Base-by-base conservation (phyloP, 306 rosid genomes). In the Corylus avellana region DNA sequence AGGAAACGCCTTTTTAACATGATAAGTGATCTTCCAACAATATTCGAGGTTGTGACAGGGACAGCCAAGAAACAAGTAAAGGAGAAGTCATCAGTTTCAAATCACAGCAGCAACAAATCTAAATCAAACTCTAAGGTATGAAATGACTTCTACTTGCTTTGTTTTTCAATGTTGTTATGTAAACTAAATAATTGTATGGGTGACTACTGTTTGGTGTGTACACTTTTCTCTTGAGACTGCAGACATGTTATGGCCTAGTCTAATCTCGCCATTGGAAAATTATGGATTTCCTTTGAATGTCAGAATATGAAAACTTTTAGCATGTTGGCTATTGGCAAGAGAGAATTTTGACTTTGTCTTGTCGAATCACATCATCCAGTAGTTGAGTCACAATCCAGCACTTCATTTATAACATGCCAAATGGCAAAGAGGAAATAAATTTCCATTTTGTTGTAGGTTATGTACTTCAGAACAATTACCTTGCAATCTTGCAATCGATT, bases 21-120 rank as follows among this genome's bases (percentile, higher is more conserved):
- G 97, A 90, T 93, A 80, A 93, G 88, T 75, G 93, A 93, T 77
- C 98, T 93, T 82, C 97, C 98, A 66, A 93, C 98, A 70, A 86
- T 91, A 86, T 91, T 87, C 48, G 97, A 93, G 86, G 87, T 91
- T 76, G 92, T 91, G 47, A 83, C 94, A 20, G 97, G 93, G 77
- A 59, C 80, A 71, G 85, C 84, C 72, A 90, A 91, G 92, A 91
- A 90, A 80, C 93, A 87, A 81, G 90, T 75, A 59, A 93, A 90
- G 92, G 97, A 87, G 62, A 91, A 83, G 87, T 84, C 91, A 66
- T 87, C 96, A 77, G 86, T 84, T 81, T 87, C 93, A 79, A 90
- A 88, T 81, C 92, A 88, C 64, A 88, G 91, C 85, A 88, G 89
- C 81, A 90, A 77, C 85, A 91, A 87, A 88, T 78, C 94, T 50